Conservation (phyloP, 2,329 filamentous ascomycete species). For the Hirsutella rhossiliensis region DNA sequence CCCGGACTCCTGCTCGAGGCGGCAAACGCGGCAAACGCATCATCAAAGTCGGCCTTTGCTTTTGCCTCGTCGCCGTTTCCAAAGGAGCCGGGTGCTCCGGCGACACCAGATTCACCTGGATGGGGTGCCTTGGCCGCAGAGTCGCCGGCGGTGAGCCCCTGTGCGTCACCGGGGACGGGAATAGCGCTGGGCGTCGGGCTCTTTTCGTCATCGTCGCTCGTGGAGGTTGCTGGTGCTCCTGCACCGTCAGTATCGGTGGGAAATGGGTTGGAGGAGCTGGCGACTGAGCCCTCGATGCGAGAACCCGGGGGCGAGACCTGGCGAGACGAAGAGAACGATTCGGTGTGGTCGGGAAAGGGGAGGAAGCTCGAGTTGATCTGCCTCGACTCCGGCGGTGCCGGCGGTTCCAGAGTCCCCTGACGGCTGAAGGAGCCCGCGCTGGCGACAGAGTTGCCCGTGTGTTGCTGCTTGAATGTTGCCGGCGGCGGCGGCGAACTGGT, state of each 20-base stretch:
- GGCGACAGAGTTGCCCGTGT: slow-evolving; percentile 42
- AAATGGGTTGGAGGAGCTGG: slow-evolving; percentile 14
- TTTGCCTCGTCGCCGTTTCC: slow-evolving; percentile 40
- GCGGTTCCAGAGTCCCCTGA: slow-evolving; percentile 6
- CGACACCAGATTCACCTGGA: slow-evolving; percentile 4
- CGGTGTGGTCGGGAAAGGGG: slow-evolving; percentile 53
- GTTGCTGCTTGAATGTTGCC: slow-evolving; percentile 35
- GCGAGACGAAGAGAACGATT: slow-evolving; percentile 65
- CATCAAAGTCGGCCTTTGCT: slow-evolving; percentile 73
- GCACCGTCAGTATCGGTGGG: neutral
- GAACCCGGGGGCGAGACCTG: slow-evolving; percentile 61
- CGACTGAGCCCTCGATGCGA: slow-evolving; percentile 37
- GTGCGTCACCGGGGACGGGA: slow-evolving; percentile 13
- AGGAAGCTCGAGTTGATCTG: slow-evolving; percentile 70
- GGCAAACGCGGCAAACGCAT: slow-evolving; percentile 68
- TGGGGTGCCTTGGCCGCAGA: slow-evolving; percentile 6
- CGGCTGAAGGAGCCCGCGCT: slow-evolving; percentile 34
- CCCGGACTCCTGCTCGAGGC: slow-evolving; percentile 38
- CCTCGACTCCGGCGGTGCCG: slow-evolving; percentile 54
- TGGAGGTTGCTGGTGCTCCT: slow-evolving; percentile 7
- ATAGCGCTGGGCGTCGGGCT: slow-evolving; percentile 14
- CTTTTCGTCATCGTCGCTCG: slow-evolving; percentile 9
- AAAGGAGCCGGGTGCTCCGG: slow-evolving; percentile 35
- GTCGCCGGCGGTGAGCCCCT: slow-evolving; percentile 6
- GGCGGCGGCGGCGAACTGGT: slow-evolving; percentile 29